Evolutionary conservation across 441 rosid genomes (phyloP).

Genomic region (Hura crepitans): DNA sequence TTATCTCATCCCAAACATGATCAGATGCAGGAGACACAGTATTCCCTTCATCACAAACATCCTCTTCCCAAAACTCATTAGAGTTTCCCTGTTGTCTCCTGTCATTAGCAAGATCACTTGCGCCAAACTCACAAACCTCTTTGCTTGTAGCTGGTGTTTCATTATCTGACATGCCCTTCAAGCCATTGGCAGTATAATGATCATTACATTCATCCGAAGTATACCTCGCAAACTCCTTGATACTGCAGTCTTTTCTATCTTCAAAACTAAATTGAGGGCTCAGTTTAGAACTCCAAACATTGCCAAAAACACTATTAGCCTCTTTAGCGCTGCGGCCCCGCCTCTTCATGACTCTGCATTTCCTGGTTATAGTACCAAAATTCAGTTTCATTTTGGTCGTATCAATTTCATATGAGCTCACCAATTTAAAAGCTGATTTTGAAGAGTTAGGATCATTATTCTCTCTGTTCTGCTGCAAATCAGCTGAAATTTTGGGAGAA

Average conservation of each 20-base stretch:
- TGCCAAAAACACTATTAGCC: constrained; percentile 22
- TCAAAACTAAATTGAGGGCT: constrained; percentile 28
- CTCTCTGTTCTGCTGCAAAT: constrained; percentile 37
- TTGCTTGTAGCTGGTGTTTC: constrained; percentile 29
- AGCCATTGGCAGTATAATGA: constrained; percentile 12
- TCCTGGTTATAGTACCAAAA: constrained; percentile 44
- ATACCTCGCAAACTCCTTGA: constrained; percentile 23
- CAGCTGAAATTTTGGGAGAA: constrained; percentile 23
- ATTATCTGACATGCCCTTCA: constrained; percentile 23
- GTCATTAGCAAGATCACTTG: constrained; percentile 24
- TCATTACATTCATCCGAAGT: constrained; percentile 22
- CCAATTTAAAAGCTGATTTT: constrained; percentile 28
- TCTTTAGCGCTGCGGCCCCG: constrained; percentile 30
- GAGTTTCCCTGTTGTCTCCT: constrained; percentile 18
- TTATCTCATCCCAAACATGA: constrained; percentile 21
- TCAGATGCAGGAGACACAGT: constrained; percentile 18
- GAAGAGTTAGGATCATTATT: constrained; percentile 38
- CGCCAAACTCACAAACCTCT: constrained; percentile 26
- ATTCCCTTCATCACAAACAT: constrained; percentile 23
- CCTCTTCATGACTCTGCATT: constrained; percentile 49
- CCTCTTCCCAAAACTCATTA: constrained; percentile 20
- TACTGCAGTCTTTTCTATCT: constrained; percentile 24
- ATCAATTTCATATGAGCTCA: constrained; percentile 23
- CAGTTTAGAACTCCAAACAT: constrained; percentile 35
- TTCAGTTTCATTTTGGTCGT: constrained; percentile 27